phyloP scores from a whole-genome alignment of 257 asterid genomes.

The Capsicum rhomboideum region DNA sequence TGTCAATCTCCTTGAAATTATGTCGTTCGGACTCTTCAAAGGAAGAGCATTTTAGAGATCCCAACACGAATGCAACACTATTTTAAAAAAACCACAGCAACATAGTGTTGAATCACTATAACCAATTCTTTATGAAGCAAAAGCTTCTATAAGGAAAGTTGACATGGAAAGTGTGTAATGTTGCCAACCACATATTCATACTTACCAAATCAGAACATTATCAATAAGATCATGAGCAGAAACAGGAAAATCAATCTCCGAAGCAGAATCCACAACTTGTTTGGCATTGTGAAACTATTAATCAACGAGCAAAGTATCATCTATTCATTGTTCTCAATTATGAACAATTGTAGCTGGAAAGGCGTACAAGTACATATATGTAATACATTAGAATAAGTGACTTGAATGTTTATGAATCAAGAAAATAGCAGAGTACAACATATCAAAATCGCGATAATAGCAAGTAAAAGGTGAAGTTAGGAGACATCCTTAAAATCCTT shows the following conservation, averaged over 20 bases:
- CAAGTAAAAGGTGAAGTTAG: neutral
- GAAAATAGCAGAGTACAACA: neutral
- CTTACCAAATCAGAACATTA: neutral
- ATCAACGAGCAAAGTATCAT: neutral
- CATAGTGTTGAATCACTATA: neutral
- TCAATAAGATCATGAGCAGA: neutral
- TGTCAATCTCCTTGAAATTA: neutral
- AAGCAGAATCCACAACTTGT: neutral
- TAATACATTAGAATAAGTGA: neutral
- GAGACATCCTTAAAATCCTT: neutral
- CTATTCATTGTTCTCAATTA: neutral
- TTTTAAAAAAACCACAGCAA: neutral
- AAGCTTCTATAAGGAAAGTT: neutral
- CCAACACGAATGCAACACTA: rapidly evolving
- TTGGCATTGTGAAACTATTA: neutral
- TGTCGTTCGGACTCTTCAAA: neutral
- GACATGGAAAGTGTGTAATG: neutral
- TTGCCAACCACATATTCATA: neutral
- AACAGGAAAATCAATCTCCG: neutral
- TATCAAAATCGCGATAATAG: neutral
- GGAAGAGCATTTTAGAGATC: neutral
- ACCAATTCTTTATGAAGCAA: neutral
- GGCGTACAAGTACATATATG: neutral
- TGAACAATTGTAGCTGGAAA: neutral
- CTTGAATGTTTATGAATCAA: neutral